These are phyloP conservation scores for Suhomyces bokatorum DNA, from an alignment of 1,139 yeast species.

Conservation along the genomic window DNA sequence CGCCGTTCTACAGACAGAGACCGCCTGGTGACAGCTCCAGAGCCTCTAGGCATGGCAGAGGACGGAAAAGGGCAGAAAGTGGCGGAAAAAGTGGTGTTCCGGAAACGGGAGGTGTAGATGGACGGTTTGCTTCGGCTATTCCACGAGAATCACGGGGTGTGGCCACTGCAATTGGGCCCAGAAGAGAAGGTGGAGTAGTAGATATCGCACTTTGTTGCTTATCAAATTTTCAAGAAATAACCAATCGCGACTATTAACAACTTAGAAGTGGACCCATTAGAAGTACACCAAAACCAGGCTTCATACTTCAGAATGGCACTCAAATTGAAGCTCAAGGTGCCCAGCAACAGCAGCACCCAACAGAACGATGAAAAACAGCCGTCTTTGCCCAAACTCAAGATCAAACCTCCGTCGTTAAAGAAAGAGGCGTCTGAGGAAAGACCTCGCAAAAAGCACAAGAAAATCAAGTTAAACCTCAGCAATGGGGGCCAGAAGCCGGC, in stretches of 20 bases:
- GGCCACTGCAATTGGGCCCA: too few relatives aligned
- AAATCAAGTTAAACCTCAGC: constrained; percentile 24
- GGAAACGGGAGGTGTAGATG: too few relatives aligned
- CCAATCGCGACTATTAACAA: background rate
- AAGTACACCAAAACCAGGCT: background rate
- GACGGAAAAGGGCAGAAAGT: background rate
- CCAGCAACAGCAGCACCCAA: constrained; percentile 7
- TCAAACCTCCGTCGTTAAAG: constrained; percentile 19
- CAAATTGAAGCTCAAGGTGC: constrained; percentile 27
- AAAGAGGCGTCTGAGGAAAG: constrained; percentile 4
- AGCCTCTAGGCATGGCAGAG: constrained; percentile 1
- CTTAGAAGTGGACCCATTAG: background rate
- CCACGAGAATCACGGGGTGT: too few relatives aligned
- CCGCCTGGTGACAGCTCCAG: constrained; percentile 7
- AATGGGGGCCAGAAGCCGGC: constrained; percentile 13
- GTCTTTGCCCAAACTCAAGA: constrained; percentile 20
- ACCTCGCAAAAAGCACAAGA: constrained; percentile 20
- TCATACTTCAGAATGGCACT: constrained; percentile 19
- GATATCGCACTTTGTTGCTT: background rate
- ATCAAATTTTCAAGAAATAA: background rate
- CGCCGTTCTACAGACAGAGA: constrained; percentile 16
- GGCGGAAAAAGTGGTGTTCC: too few relatives aligned
- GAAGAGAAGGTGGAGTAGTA: too few relatives aligned
- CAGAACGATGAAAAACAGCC: constrained; percentile 8
- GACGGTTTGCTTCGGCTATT: too few relatives aligned